These are phyloP conservation scores for Pholiota adiposa DNA, from an alignment of 1,284 basidiomycete species.

Conservation along the genomic window DNA sequence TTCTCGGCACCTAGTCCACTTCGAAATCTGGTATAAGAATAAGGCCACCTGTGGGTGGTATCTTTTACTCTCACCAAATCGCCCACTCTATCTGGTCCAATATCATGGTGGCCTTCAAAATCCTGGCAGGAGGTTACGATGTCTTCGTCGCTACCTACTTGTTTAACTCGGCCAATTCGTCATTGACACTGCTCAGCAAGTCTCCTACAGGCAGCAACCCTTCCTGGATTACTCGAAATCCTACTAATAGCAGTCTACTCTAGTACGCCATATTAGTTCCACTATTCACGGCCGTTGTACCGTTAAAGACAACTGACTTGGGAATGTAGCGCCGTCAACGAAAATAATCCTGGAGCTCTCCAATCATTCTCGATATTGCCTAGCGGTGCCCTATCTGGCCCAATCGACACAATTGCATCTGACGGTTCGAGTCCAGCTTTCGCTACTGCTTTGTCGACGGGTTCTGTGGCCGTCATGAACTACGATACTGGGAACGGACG, in stretches of 20 bases:
- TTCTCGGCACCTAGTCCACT: background rate
- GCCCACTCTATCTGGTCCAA: background rate
- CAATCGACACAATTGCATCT: constrained; percentile 51
- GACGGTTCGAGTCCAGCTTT: constrained; percentile 59
- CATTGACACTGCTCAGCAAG: constrained; percentile 49
- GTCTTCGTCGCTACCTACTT: constrained; percentile 64
- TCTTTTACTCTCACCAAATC: background rate
- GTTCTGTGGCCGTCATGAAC: constrained; percentile 64
- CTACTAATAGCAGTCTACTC: constrained; percentile 55
- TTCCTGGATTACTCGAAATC: constrained; percentile 60
- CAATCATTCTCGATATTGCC: constrained; percentile 59
- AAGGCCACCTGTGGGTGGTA: background rate
- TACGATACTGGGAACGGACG: constrained; percentile 61
- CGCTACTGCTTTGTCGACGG: constrained; percentile 51
- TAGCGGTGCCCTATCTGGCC: constrained; percentile 48
- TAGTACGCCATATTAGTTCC: constrained; percentile 43
- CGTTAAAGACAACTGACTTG: background rate
- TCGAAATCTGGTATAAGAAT: background rate
- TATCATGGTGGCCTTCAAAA: constrained; percentile 60
- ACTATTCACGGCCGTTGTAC: background rate
- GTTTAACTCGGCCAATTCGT: constrained; percentile 52
- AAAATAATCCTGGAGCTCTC: constrained; percentile 47
- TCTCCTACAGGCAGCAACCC: constrained; percentile 55
- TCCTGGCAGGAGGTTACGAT: constrained; percentile 65
- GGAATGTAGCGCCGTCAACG: constrained; percentile 55